Percentiles rank a stretch among this genome's conserved stretches.
Evolutionary conservation across 2,329 filamentous ascomycete species (phyloP).

Genomic region (Xylariales sp.): DNA sequence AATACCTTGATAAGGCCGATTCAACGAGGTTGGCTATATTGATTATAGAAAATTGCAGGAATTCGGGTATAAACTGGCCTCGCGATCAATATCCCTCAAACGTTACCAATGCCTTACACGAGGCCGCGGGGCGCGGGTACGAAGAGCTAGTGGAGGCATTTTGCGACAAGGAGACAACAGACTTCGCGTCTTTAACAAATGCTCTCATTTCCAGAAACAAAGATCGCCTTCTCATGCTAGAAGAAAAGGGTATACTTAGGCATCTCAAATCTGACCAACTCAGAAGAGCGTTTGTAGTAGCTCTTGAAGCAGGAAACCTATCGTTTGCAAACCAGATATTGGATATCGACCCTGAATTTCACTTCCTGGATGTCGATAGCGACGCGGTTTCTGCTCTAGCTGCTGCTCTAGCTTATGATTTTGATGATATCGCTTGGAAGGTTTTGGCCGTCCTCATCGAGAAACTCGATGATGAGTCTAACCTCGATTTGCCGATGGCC

Average conservation of each 20-base stretch:
- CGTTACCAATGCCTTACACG: background rate
- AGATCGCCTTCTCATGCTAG: background rate
- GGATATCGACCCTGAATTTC: background rate
- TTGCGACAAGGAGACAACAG: background rate
- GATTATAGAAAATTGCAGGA: no score
- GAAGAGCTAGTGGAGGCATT: background rate
- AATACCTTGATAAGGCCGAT: no score
- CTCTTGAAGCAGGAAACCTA: constrained; percentile 1
- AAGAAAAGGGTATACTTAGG: background rate
- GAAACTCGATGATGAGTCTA: no score
- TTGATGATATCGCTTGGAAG: constrained; percentile 22
- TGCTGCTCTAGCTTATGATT: constrained; percentile 5
- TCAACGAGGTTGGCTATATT: no score
- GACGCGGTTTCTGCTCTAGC: background rate
- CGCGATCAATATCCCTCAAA: background rate
- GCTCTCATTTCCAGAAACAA: background rate
- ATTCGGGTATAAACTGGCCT: no score
- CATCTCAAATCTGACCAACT: background rate
- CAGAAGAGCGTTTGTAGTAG: background rate
- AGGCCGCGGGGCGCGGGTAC: background rate
- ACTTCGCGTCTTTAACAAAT: background rate
- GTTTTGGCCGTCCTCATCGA: background rate
- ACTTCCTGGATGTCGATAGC: no score
- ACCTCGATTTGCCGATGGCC: accelerated
- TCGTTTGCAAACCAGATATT: background rate